Evolutionary conservation across 2,329 filamentous ascomycete species (phyloP).

Genomic region (Pseudocercospora fuligena): DNA sequence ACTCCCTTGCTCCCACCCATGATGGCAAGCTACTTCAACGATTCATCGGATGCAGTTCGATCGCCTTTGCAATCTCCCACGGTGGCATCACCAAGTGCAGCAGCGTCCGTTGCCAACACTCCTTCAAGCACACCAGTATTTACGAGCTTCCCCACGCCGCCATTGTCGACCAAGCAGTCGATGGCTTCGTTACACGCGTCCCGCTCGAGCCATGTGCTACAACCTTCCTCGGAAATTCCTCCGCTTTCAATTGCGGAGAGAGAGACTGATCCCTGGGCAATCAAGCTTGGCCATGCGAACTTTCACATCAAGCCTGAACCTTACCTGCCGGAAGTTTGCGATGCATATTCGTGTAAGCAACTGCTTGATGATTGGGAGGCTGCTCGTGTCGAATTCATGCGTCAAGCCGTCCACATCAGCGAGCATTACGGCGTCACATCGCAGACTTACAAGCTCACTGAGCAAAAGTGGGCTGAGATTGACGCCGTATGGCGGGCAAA

Average conservation of each 20-base stretch:
- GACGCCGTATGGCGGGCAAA: constrained; percentile 74
- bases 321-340: constrained; percentile 69
- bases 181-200: constrained; percentile 70
- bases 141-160: constrained; percentile 65
- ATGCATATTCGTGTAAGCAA: constrained; percentile 63
- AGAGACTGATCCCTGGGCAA: constrained; percentile 71
- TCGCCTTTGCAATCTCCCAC: constrained; percentile 88
- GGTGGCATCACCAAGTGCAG: constrained; percentile 64
- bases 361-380: constrained; percentile 81
- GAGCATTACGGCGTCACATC: constrained; percentile 92
- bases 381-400: constrained; percentile 84
- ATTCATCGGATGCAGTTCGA: constrained; percentile 62
- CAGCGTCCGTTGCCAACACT: constrained; percentile 50
- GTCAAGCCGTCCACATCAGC: constrained; percentile 82
- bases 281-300: constrained; percentile 87
- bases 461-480: constrained; percentile 85
- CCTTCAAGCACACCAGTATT: constrained; percentile 57
- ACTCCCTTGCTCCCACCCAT: constrained; percentile 86
- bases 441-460: constrained; percentile 82
- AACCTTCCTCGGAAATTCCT: constrained; percentile 64
- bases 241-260: constrained; percentile 60
- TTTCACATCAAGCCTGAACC: constrained; percentile 85
- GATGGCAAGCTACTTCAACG: constrained; percentile 63
- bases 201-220: constrained; percentile 53
- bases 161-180: constrained; percentile 78